Evolutionary conservation across 2,329 filamentous ascomycete genomes (phyloP), one percentile per base, ranked within the genome.

Genomic region (Fusarium sterilihyphosum): DNA sequence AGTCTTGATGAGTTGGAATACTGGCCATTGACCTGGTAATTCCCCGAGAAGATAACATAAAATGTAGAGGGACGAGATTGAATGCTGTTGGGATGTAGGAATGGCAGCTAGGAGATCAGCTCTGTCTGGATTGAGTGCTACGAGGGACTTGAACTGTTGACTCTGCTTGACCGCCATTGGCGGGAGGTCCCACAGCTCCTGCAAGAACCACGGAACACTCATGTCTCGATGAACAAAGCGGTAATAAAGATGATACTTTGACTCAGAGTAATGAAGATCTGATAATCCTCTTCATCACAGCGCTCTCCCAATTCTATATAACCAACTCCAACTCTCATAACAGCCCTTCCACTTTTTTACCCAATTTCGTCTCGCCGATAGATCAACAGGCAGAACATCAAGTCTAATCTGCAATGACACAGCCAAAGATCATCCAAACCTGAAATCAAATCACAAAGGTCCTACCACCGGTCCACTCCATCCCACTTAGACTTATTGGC

Each of bases 1-100:
- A 3, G 29, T 47, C 17, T 68, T 68, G 53, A 68, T 50, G 8
- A 68, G 65, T 13, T 66, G 26, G 10, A 68, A 68, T 0, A 62
- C 46, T 8, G 54, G 65, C 65, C 65, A 68, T n/a, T 18, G 18
- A 13, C 46, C 40, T 13, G 63, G 11, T 0, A 61, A 16, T 1
- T 68, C 29, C 3, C 41, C 17, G 8, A 68, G 33, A 3, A 68
- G 11, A 62, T 11, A n/a, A 6, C n/a, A 35, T 4, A 68, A 12
- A 5, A 52, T 33, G 1, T 22, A 22, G 3, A 68, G 64, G 17
- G 53, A 43, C 2, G 33, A 43, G 11, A 26, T 38, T 0, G 35
- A 52, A 10, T 35, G 10, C 5, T 33, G 1, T 9, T 41, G 8
- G 6, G 40, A 3, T 1, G 26, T 22, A 8, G 24, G 38, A n/a